Percentiles rank a stretch among this genome's conserved stretches.
phyloP scores from a whole-genome alignment of 2,329 filamentous ascomycete genomes.

The Trichoderma sp. region DNA sequence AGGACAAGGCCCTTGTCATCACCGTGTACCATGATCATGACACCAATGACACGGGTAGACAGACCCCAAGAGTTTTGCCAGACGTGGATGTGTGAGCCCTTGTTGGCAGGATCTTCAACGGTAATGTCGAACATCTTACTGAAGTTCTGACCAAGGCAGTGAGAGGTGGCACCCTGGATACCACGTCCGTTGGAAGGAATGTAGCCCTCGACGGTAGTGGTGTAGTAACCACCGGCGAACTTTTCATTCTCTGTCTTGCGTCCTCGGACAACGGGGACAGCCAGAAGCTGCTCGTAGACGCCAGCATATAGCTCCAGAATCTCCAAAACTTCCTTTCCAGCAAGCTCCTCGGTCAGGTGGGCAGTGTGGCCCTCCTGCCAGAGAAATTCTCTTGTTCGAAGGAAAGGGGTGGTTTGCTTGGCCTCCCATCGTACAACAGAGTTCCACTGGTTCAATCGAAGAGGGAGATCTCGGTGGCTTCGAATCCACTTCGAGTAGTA shows the following conservation, averaged over 20 bases:
- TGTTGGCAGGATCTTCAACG: slow-evolving; percentile 86
- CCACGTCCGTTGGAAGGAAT: slow-evolving; percentile 94
- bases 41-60: slow-evolving; percentile 94
- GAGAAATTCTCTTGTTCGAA: slow-evolving; percentile 90
- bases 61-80: slow-evolving; percentile 99
- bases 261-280: slow-evolving; percentile 91
- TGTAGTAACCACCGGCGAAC: slow-evolving; percentile 95
- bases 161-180: slow-evolving; percentile 94
- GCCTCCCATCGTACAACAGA: slow-evolving; percentile 92
- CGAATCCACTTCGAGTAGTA: slow-evolving; percentile 98
- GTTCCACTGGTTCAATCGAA: slow-evolving; percentile 98
- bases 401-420: slow-evolving; percentile 86
- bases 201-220: slow-evolving; percentile 95
- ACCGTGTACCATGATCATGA: slow-evolving; percentile 98
- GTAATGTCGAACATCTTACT: slow-evolving; percentile 99
- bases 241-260: slow-evolving; percentile 97
- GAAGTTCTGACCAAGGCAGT: slow-evolving; percentile 96
- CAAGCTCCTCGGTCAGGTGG: slow-evolving; percentile 81
- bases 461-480: slow-evolving; percentile 89
- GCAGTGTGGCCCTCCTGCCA: slow-evolving; percentile 97
- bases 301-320: slow-evolving; percentile 92
- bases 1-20: slow-evolving; percentile 95
- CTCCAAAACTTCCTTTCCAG: slow-evolving; percentile 83
- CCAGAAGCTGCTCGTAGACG: slow-evolving; percentile 91
- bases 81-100: slow-evolving; percentile 79